phyloP scores from a whole-genome alignment of 306 rosid species.

The Medicago arabica region DNA sequence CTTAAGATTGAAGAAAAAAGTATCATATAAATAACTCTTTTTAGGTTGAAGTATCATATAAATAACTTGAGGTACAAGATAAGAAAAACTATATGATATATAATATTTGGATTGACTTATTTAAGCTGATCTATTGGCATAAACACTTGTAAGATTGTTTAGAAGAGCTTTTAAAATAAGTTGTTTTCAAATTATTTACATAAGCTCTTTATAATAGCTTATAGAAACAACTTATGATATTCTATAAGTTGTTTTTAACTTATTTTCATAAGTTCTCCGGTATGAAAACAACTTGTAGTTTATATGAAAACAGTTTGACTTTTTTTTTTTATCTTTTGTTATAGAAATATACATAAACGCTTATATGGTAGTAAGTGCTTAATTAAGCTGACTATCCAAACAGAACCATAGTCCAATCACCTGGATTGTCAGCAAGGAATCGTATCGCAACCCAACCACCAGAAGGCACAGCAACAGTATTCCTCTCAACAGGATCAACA shows the following conservation, averaged over 20 bases:
- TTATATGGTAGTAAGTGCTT: too few relatives aligned
- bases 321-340: neutral
- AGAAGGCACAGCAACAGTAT: constrained; percentile 72
- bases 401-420: constrained; percentile 15
- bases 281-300: too few relatives aligned
- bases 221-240: neutral
- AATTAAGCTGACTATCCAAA: neutral
- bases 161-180: neutral
- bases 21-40: too few relatives aligned
- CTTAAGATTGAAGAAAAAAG: neutral
- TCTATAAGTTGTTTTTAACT: neutral
- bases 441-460: constrained; percentile 85
- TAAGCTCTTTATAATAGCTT: too few relatives aligned
- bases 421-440: constrained; percentile 79
- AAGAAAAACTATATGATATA: neutral
- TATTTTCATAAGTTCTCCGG: neutral
- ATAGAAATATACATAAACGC: neutral
- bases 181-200: neutral
- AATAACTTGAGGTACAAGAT: neutral
- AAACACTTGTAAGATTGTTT: neutral
- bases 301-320: neutral
- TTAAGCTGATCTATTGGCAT: neutral
- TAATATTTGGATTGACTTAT: neutral
- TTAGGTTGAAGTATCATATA: too few relatives aligned
- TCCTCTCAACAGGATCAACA: constrained; percentile 73